phyloP scores from a whole-genome alignment of 2,329 filamentous ascomycete genomes.

The Mycocentrospora acerina region DNA sequence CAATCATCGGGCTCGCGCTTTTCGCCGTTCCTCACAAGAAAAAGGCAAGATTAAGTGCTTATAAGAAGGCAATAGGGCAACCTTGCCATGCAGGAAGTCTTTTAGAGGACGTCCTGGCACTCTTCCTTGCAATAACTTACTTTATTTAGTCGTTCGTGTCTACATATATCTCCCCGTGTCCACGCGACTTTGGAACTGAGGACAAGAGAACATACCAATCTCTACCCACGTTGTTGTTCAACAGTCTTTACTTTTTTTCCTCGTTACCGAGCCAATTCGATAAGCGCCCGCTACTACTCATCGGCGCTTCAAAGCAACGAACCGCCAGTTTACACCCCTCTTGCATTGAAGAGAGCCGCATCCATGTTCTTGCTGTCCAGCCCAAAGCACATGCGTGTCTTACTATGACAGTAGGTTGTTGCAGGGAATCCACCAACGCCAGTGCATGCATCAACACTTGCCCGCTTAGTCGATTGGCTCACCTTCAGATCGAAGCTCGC shows the following conservation, averaged over 20 bases:
- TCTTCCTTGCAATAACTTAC: too few relatives aligned
- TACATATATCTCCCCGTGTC: too few relatives aligned
- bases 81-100: too few relatives aligned
- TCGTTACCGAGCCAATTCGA: slow-evolving; percentile 5
- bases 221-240: slow-evolving; percentile 5
- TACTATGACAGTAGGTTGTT: slow-evolving; percentile 7
- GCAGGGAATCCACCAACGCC: slow-evolving; percentile 1
- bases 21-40: too few relatives aligned
- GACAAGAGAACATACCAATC: slow-evolving; percentile 7
- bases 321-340: slow-evolving; percentile 20
- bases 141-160: too few relatives aligned
- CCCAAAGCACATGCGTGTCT: slow-evolving; percentile 12
- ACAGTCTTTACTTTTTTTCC: background rate
- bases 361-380: slow-evolving; percentile 1
- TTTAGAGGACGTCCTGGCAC: too few relatives aligned
- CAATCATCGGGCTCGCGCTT: too few relatives aligned
- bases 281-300: slow-evolving; percentile 13
- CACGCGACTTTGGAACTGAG: background rate
- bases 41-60: too few relatives aligned
- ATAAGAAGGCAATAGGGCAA: too few relatives aligned
- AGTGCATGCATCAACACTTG: background rate
- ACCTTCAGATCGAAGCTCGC: too few relatives aligned
- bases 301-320: slow-evolving; percentile 8
- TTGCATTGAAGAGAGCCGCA: slow-evolving; percentile 23
- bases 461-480: too few relatives aligned